Percentiles rank a stretch among this genome's conserved stretches.
Conservation (phyloP, 2,329 filamentous ascomycete species). For the Ophiosphaerella korrae region DNA sequence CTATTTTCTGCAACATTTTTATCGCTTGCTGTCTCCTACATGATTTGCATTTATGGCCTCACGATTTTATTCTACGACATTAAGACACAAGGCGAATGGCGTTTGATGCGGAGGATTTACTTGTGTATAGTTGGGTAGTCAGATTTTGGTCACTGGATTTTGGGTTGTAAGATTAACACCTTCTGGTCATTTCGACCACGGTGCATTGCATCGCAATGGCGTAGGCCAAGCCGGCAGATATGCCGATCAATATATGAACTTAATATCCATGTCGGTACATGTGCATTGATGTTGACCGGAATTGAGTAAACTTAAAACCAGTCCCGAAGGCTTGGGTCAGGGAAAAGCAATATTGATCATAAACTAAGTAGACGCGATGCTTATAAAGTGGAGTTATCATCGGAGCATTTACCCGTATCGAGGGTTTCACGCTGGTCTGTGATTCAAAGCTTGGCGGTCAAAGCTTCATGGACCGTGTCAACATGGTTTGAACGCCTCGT, state of each 20-base stretch:
- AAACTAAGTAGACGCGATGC: background rate
- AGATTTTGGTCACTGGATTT: background rate
- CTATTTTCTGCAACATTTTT: constrained; percentile 11
- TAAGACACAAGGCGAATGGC: constrained; percentile 8
- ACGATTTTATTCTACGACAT: constrained; percentile 16
- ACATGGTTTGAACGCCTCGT: background rate
- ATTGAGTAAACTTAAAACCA: background rate
- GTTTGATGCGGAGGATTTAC: constrained; percentile 1
- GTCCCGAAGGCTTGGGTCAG: background rate
- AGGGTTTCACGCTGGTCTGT: background rate
- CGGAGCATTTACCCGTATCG: background rate
- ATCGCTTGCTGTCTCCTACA: constrained; percentile 24
- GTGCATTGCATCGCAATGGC: constrained; percentile 6
- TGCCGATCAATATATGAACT: constrained; percentile 10
- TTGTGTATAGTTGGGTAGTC: constrained; percentile 1
- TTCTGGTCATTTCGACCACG: background rate
- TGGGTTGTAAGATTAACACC: background rate
- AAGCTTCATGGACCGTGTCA: background rate
- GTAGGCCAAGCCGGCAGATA: constrained; percentile 16
- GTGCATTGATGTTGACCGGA: background rate
- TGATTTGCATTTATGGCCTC: constrained; percentile 21
- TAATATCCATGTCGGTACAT: constrained; percentile 17
- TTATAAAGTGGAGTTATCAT: constrained; percentile 1
- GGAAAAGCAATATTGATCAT: background rate
- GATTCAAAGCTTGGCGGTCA: constrained; percentile 3